phyloP scores from a whole-genome alignment of 2,329 filamentous ascomycete species.

The Ophiostoma piceae region DNA sequence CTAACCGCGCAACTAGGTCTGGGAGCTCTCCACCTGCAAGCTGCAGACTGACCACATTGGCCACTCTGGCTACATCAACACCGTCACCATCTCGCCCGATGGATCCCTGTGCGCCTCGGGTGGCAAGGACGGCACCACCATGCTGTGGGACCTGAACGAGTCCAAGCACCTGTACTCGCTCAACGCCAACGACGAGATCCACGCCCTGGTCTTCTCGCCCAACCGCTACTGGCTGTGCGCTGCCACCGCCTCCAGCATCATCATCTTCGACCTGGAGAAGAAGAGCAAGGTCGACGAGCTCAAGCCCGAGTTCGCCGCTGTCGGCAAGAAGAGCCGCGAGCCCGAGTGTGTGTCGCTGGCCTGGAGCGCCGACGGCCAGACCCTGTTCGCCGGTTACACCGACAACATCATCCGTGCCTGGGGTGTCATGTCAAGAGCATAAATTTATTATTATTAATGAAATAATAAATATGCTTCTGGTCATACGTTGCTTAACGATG shows the following conservation, averaged over 20 bases:
- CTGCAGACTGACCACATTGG: conserved; percentile 99
- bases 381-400: conserved; percentile 98
- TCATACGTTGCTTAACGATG: conserved; percentile 1
- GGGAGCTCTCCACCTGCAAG: conserved; percentile 98
- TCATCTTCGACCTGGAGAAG: conserved; percentile 99
- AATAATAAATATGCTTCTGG: conserved; percentile 14
- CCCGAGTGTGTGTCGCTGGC: conserved; percentile 96
- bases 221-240: conserved; percentile 99
- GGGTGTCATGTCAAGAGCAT: conserved; percentile 95
- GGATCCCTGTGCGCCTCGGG: conserved; percentile 98
- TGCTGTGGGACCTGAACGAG: conserved; percentile 99
- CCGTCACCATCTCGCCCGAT: conserved; percentile 99
- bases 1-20: conserved; percentile 60
- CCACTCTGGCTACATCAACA: conserved; percentile 99
- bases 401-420: conserved; percentile 98
- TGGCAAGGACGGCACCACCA: conserved; percentile 99
- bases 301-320: conserved; percentile 93
- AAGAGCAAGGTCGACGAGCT: conserved; percentile 99
- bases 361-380: conserved; percentile 98
- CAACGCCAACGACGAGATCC: conserved; percentile 99
- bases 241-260: conserved; percentile 94
- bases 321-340: conserved; percentile 98
- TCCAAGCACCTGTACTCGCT: conserved; percentile 99
- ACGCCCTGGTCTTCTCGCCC: conserved; percentile 99
- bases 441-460: conserved; percentile 35